Evolutionary conservation across 2,329 filamentous ascomycete species (phyloP).

Genomic region (Aspergillus nomiae): DNA sequence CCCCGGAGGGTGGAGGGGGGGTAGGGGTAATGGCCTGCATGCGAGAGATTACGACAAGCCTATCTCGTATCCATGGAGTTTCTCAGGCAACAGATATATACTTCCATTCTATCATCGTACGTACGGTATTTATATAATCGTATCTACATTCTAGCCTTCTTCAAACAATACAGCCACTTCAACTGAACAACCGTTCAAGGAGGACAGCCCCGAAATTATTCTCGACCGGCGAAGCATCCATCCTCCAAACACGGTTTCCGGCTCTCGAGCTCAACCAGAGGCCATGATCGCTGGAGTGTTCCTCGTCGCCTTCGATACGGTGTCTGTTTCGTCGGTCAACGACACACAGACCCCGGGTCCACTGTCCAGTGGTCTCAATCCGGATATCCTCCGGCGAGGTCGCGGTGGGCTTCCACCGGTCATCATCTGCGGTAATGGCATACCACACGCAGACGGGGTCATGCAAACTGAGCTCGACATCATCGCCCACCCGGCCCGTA

Average conservation of each 20-base stretch:
- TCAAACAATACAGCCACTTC: neutral
- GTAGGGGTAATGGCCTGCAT: no score
- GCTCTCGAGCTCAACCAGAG: slow-evolving; percentile 73
- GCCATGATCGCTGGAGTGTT: slow-evolving; percentile 69
- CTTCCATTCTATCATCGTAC: neutral
- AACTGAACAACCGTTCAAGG: slow-evolving; percentile 63
- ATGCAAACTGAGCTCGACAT: slow-evolving; percentile 66
- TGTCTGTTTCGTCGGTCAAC: slow-evolving; percentile 67
- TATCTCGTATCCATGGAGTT: neutral
- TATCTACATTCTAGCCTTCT: neutral
- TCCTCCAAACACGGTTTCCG: slow-evolving; percentile 79
- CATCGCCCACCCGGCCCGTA: slow-evolving; percentile 52
- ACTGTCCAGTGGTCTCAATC: slow-evolving; percentile 87
- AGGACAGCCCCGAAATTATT: slow-evolving; percentile 67
- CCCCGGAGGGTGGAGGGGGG: no score
- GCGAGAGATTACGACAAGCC: neutral
- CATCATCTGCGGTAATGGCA: slow-evolving; percentile 57
- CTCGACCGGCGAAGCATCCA: slow-evolving; percentile 69
- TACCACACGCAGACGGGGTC: slow-evolving; percentile 82
- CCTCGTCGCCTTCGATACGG: slow-evolving; percentile 50
- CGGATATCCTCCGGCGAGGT: slow-evolving; percentile 75
- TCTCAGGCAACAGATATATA: neutral
- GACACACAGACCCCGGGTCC: slow-evolving; percentile 90
- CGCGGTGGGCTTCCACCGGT: slow-evolving; percentile 47
- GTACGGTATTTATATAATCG: neutral